Percentiles rank a stretch among this genome's conserved stretches.
Conservation (phyloP, 306 rosid genomes). For the Astragalus glycyphyllos region DNA sequence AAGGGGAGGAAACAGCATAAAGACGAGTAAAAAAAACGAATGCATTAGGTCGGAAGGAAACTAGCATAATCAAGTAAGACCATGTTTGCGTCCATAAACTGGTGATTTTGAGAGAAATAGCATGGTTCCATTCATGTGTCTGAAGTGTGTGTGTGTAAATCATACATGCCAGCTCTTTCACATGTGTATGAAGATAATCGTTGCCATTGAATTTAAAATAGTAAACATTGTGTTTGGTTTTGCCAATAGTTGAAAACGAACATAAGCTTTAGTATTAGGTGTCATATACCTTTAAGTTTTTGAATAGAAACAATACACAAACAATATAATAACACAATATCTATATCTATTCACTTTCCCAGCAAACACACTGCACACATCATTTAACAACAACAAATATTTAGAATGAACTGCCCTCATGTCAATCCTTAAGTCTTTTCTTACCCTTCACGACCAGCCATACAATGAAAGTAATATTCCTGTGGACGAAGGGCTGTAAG, state of each 20-base stretch:
- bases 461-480: constrained; percentile 96
- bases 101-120: background rate
- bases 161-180: no score
- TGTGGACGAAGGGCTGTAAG: constrained; percentile 95
- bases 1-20: background rate
- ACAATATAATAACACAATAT: constrained; percentile 17
- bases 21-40: constrained; percentile 27
- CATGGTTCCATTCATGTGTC: no score
- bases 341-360: constrained; percentile 4
- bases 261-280: constrained; percentile 4
- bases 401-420: constrained; percentile 6
- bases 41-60: background rate
- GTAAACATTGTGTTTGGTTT: background rate
- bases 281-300: constrained; percentile 7
- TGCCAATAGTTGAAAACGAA: background rate
- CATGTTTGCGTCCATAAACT: background rate
- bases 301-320: background rate
- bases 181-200: background rate
- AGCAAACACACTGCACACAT: background rate
- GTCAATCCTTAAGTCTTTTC: constrained; percentile 24
- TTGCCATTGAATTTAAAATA: no score
- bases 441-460: constrained; percentile 99
- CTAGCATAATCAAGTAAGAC: background rate
- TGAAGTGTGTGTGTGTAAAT: no score
- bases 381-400: constrained; percentile 10